phyloP scores from a whole-genome alignment of 225 moss, liverwort and hornwort species.

The Straminergon stramineum region DNA sequence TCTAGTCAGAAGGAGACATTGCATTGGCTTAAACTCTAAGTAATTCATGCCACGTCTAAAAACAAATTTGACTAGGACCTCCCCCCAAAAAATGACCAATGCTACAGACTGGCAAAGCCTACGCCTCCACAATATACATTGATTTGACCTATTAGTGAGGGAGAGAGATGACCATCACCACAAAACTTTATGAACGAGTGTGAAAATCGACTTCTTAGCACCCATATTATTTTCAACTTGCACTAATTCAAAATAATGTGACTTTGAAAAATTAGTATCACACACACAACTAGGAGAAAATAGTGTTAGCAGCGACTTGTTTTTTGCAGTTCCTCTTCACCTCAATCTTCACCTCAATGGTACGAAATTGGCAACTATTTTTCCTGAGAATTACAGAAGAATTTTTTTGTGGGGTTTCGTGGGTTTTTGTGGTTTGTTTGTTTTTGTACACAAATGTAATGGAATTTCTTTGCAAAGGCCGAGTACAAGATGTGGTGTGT shows the following conservation, averaged over 20 bases:
- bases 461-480: too few relatives aligned
- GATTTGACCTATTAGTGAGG: neutral
- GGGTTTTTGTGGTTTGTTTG: too few relatives aligned
- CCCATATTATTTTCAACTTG: neutral
- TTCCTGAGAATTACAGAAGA: neutral
- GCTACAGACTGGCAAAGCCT: neutral
- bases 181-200: neutral
- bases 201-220: too few relatives aligned
- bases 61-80: neutral
- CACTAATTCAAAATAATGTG: neutral
- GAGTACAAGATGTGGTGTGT: too few relatives aligned
- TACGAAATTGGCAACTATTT: neutral
- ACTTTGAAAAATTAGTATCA: neutral
- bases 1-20: neutral
- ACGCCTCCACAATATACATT: neutral
- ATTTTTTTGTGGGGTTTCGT: too few relatives aligned
- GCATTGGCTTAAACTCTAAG: neutral
- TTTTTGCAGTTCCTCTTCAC: neutral
- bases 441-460: too few relatives aligned
- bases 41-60: neutral
- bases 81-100: neutral
- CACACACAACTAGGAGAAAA: neutral
- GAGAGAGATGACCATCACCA: neutral
- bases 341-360: too few relatives aligned
- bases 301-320: rapidly evolving